A percentile compares a stretch with the other conserved stretches of the same genome.
Conservation (phyloP, 2,329 filamentous ascomycete genomes). For the Penicillium polonicum region DNA sequence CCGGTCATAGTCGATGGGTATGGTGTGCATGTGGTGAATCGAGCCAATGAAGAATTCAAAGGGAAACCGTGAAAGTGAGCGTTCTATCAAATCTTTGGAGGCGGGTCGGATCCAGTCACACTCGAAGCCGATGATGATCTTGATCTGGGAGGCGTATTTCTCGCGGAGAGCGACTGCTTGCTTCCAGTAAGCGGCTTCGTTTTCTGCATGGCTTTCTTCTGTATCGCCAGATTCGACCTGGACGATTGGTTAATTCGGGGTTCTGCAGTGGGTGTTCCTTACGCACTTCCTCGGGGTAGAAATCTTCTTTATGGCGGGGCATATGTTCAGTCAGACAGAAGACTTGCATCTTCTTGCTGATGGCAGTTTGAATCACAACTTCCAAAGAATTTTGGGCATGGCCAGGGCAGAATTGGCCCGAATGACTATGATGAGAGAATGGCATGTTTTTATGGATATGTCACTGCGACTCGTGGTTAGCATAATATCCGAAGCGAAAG, state of each 20-base stretch:
- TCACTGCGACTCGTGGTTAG: neutral
- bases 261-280: neutral
- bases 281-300: conserved; percentile 85
- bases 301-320: conserved; percentile 73
- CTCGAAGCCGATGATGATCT: conserved; percentile 87
- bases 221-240: conserved; percentile 36
- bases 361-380: conserved; percentile 75
- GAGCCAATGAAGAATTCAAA: conserved; percentile 93
- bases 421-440: conserved; percentile 97
- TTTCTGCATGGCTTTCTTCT: conserved; percentile 44
- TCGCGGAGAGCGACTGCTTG: conserved; percentile 72
- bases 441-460: conserved; percentile 61
- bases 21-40: conserved; percentile 80
- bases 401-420: conserved; percentile 89
- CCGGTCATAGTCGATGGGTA: conserved; percentile 85
- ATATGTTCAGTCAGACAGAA: conserved; percentile 95
- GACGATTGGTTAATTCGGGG: neutral
- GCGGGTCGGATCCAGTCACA: conserved; percentile 82
- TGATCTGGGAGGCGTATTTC: conserved; percentile 68
- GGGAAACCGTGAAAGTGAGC: conserved; percentile 58
- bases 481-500: neutral
- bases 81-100: conserved; percentile 59
- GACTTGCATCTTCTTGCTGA: conserved; percentile 72
- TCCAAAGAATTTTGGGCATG: conserved; percentile 86
- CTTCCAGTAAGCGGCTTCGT: conserved; percentile 63